A percentile compares a stretch with the other conserved stretches of the same genome.
These are phyloP conservation scores for Fusarium secorum DNA, from an alignment of 2,329 filamentous ascomycete species.

Conservation along the genomic window DNA sequence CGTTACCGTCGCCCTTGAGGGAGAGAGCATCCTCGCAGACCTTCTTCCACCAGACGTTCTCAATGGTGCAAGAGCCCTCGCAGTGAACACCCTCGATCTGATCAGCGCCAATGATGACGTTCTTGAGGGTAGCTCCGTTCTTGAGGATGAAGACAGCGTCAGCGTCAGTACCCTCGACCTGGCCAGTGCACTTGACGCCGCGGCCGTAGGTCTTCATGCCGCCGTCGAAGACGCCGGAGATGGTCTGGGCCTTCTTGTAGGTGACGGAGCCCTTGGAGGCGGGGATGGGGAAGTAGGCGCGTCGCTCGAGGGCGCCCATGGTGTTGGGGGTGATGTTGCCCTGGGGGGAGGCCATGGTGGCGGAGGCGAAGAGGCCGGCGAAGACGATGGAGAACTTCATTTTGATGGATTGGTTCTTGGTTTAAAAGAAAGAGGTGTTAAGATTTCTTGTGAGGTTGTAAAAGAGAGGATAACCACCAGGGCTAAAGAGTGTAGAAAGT, in stretches of 20 bases:
- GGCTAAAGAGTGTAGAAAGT: slow-evolving; percentile 31
- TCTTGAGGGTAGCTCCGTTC: slow-evolving; percentile 37
- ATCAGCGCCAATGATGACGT: slow-evolving; percentile 34
- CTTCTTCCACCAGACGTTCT: slow-evolving; percentile 39
- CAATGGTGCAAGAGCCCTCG: slow-evolving; percentile 35
- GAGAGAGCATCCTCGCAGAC: slow-evolving; percentile 37
- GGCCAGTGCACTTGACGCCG: slow-evolving; percentile 34
- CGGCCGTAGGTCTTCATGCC: slow-evolving; percentile 38
- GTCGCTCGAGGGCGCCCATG: slow-evolving; percentile 38
- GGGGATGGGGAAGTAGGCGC: slow-evolving; percentile 36
- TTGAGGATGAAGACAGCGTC: slow-evolving; percentile 37
- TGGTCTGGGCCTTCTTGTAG: slow-evolving; percentile 27
- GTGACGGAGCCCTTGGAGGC: slow-evolving; percentile 40
- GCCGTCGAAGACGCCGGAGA: slow-evolving; percentile 32
- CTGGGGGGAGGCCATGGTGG: slow-evolving; percentile 33
- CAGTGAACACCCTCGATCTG: slow-evolving; percentile 38
- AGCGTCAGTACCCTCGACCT: slow-evolving; percentile 23
- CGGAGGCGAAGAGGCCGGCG: slow-evolving; percentile 35
- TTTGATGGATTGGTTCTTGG: slow-evolving; percentile 4
- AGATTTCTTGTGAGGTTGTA: neutral
- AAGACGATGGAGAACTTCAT: slow-evolving; percentile 40
- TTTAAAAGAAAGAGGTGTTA: neutral
- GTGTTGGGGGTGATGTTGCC: slow-evolving; percentile 39
- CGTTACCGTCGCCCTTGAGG: slow-evolving; percentile 35
- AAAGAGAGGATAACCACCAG: slow-evolving; percentile 40